Percentiles rank a stretch among this genome's conserved stretches.
phyloP scores from a whole-genome alignment of 495 filamentous ascomycete species.

The Opeltia flavorubescens region DNA sequence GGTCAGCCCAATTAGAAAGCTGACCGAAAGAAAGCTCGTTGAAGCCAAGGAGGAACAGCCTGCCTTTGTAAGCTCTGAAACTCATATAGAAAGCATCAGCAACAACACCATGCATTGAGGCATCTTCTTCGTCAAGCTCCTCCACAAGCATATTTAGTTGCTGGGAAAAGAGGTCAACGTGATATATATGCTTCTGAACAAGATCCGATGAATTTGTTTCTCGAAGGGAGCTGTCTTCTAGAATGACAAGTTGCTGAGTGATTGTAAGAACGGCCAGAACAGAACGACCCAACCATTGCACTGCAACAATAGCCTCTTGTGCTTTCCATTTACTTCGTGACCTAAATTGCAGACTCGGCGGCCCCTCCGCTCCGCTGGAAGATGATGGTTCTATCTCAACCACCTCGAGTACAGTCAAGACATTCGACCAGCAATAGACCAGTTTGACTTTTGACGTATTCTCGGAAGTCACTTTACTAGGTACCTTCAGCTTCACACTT shows the following conservation, averaged over 20 bases:
- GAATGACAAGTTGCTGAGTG: conserved; percentile 78
- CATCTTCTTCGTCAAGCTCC: conserved; percentile 73
- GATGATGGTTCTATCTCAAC: conserved; percentile 53
- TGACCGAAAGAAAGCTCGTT: conserved; percentile 80
- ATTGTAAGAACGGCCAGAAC: conserved; percentile 85
- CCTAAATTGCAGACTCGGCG: conserved; percentile 63
- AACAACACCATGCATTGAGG: conserved; percentile 85
- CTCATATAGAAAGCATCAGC: conserved; percentile 98
- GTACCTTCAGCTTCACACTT: conserved; percentile 75
- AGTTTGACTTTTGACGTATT: conserved; percentile 62
- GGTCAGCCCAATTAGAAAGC: conserved; percentile 96
- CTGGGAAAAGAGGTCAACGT: conserved; percentile 70
- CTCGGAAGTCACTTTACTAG: conserved; percentile 35
- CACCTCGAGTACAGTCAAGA: conserved; percentile 82
- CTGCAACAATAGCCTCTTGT: conserved; percentile 88
- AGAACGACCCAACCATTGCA: conserved; percentile 93
- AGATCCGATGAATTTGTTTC: conserved; percentile 91
- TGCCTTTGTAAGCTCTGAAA: conserved; percentile 86
- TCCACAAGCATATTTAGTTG: conserved; percentile 78
- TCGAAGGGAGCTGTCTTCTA: conserved; percentile 78
- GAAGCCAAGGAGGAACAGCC: conserved; percentile 80
- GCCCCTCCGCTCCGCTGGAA: conserved; percentile 47
- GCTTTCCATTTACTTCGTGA: conserved; percentile 82
- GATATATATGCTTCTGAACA: conserved; percentile 81
- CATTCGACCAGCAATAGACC: conserved; percentile 97